Base-by-base conservation (phyloP, 306 rosid species). In the Albizia julibrissin region DNA sequence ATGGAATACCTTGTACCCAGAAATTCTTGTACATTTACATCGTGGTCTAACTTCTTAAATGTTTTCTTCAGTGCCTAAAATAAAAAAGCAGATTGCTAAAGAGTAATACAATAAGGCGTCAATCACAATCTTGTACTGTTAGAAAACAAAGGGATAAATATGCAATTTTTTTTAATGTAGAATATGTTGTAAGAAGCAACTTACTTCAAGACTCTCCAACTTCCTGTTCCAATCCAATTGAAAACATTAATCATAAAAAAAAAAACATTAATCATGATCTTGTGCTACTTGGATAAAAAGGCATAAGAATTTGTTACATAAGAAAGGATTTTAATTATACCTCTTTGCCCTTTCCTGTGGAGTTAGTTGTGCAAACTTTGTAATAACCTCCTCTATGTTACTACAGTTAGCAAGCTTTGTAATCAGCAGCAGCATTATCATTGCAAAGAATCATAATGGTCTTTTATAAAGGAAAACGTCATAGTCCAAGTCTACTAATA, bases 301-400 rank as follows among this genome's bases (percentile, higher is more conserved):
- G 33, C 42, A 80, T 40, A 77, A 56, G 16, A 69, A 70, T 24
- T 44, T 62, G 14, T 12, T 73, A 62, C 12, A 29, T 18, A 16
- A 7, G 42, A 54, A 40, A 49, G 21, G 70, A 64, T 47, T 75
- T 29, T 46, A 72, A 64, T 21, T 46, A 2, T 84, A 93, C 98
- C 94, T 91, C 85, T 93, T 93, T 29, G 93, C 89, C 79, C 97
- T 89, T 87, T 93, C 98, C 16, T 93, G 98, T 0, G 94, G 91
- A 76, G 98, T 88, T 74, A 84, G 87, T 81, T 91, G 97, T 50
- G 94, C 89, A 82, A 91, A 93, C 85, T 89, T 93, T 69, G 93
- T 88, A 81, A 93, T 90, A 69, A 93, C 90, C 72, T 93, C 97
- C 79, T 90, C 98, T 11, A 91, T 83, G 81, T 88, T 88, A 84